Evolutionary conservation across 371 early-diverging fungal species (phyloP), one percentile per base, ranked within the genome.

Genomic region (Chytridium lagenaria): DNA sequence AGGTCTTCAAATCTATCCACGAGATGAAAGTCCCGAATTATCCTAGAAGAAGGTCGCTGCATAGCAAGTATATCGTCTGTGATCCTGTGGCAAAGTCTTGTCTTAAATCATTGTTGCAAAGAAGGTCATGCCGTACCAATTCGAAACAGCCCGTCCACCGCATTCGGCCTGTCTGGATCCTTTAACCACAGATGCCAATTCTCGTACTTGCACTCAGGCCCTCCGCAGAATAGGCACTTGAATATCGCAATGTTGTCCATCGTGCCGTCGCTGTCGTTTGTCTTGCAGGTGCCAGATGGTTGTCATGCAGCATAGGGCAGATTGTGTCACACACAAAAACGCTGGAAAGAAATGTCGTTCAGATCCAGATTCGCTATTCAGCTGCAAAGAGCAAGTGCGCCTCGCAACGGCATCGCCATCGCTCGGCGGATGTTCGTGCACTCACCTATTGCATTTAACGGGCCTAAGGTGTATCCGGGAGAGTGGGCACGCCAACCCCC

Each of bases 81-180:
- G 31, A 86, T 80, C 84, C 84, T 84, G 50, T 40, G 59, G n/a
- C n/a, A 69, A 33, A 30, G 67, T 0, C n/a, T 34, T 55, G 34
- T 28, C 44, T 36, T 15, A 40, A n/a, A 51, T 38, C 28, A 26
- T 2, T 63, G 3, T 19, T 23, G 22, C 19, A 30, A 26, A 28
- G 36, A 28, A 16, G 19, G 31, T 1, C 5, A 10, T 33, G 1
- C 10, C 16, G 26, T 31, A 81, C 84, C 82, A 83, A 40, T 69
- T 75, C 0, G 78, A 80, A 61, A 85, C 2, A 85, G 80, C 1
- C 84, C 84, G 2, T 79, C 77, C 39, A 85, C 63, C 39, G 81
- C 85, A 68, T 81, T 84, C 22, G 73, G 74, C 12, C 71, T 40
- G 16, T 61, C 34, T 28, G 68, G 37, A 16, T 81, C 80, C 16